A percentile compares a stretch with the other conserved stretches of the same genome.
Evolutionary conservation across 1,284 basidiomycete genomes (phyloP).

Genomic region (Thelephora terrestris): DNA sequence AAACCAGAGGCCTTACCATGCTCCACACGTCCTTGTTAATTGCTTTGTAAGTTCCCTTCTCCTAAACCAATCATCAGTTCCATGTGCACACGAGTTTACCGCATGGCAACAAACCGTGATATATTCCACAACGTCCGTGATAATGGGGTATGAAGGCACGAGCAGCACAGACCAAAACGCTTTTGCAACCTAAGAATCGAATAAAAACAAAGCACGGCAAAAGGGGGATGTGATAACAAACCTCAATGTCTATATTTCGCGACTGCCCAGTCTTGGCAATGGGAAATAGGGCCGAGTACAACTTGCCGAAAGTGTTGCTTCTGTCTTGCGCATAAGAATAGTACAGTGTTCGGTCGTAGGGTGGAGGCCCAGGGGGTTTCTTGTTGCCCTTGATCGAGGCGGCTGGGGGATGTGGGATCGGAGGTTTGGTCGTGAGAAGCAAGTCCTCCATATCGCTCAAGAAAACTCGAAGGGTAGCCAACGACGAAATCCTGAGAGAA

Average conservation of each 20-base stretch:
- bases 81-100: conserved; percentile 1
- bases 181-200: conserved; percentile 41
- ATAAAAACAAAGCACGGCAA: not conserved
- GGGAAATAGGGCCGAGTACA: conserved; percentile 60
- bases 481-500: conserved; percentile 43
- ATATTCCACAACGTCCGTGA: conserved; percentile 50
- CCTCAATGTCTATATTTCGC: conserved; percentile 72
- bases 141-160: conserved; percentile 49
- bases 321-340: conserved; percentile 36
- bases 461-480: conserved; percentile 36
- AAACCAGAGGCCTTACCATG: conserved; percentile 43
- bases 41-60: conserved; percentile 55
- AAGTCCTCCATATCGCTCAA: conserved; percentile 53
- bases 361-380: conserved; percentile 23
- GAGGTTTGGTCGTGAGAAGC: conserved; percentile 40
- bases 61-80: conserved; percentile 26
- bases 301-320: conserved; percentile 43
- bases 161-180: conserved; percentile 69
- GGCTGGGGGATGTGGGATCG: conserved; percentile 14
- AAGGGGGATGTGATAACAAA: conserved; percentile 19
- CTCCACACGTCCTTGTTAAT: conserved; percentile 77
- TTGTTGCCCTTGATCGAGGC: conserved; percentile 21
- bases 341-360: conserved; percentile 49
- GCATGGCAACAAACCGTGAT: conserved; percentile 38
- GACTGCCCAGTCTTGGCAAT: conserved; percentile 59